Evolutionary conservation across 2,329 filamentous ascomycete genomes (phyloP).

Genomic region (Ophiostoma angusticollis): DNA sequence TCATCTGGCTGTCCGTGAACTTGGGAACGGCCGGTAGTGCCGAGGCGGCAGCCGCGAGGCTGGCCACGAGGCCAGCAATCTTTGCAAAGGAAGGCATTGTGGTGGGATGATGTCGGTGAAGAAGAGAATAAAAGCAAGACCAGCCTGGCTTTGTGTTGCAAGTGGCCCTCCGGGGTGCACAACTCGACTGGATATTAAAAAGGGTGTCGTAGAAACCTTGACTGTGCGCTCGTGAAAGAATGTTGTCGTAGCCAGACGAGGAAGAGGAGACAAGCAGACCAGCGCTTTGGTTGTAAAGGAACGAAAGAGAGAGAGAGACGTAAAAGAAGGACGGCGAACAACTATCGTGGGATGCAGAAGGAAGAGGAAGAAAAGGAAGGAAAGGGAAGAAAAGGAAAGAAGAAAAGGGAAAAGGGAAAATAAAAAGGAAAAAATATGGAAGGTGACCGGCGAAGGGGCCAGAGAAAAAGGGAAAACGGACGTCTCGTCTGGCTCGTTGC

Average conservation of each 20-base stretch:
- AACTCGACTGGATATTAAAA: conserved; percentile 19
- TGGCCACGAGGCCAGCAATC: conserved; percentile 28
- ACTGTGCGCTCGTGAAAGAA: no score
- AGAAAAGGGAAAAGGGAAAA: neutral
- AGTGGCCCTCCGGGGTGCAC: conserved; percentile 19
- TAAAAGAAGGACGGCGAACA: conserved; percentile 4
- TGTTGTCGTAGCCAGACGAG: conserved; percentile 15
- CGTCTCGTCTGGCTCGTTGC: neutral
- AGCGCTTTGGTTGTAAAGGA: conserved; percentile 32
- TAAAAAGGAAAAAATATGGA: neutral
- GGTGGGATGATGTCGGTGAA: conserved; percentile 15
- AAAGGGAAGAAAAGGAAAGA: neutral
- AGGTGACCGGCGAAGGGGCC: neutral
- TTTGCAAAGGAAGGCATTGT: conserved; percentile 36
- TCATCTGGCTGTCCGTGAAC: conserved; percentile 31
- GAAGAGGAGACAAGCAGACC: conserved; percentile 34
- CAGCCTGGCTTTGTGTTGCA: conserved; percentile 30
- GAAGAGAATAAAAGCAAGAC: conserved; percentile 21
- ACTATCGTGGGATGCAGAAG: conserved; percentile 6
- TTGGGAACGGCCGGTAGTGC: conserved; percentile 33
- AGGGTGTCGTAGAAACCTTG: conserved; percentile 18
- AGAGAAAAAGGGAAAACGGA: neutral
- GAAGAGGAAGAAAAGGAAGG: neutral
- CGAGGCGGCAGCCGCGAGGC: conserved; percentile 31
- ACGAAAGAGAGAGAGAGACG: conserved; percentile 13